A percentile compares a stretch with the other conserved stretches of the same genome.
These are phyloP conservation scores for Aureobasidium sp. DNA, from an alignment of 2,329 filamentous ascomycete genomes.

Conservation along the genomic window DNA sequence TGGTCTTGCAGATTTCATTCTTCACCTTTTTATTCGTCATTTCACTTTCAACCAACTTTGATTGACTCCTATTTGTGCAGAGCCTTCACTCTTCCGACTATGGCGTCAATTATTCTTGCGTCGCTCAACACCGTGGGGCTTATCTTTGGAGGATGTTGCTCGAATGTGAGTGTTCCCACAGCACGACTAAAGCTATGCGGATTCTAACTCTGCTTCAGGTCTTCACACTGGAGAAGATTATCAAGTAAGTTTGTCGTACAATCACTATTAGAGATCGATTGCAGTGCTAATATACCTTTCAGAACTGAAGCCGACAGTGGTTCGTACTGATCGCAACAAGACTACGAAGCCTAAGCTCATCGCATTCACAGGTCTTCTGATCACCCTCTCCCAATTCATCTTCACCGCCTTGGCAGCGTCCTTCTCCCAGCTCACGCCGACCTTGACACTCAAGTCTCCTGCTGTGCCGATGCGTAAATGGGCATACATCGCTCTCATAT, in stretches of 20 bases:
- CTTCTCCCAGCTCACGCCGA: constrained; percentile 40
- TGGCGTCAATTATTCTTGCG: constrained; percentile 18
- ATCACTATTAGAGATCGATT: background rate
- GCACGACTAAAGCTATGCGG: background rate
- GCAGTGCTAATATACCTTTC: constrained; percentile 18
- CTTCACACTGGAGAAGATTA: constrained; percentile 90
- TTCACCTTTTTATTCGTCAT: background rate
- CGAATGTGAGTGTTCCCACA: constrained; percentile 59
- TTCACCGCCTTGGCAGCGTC: constrained; percentile 57
- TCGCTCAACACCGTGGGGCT: constrained; percentile 59
- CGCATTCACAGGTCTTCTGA: constrained; percentile 53
- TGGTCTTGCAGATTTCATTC: too few species aligned
- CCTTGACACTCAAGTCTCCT: constrained; percentile 67
- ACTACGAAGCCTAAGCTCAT: too few species aligned
- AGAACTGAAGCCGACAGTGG: constrained; percentile 81
- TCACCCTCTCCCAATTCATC: constrained; percentile 46
- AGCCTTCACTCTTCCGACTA: background rate
- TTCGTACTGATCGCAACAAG: constrained; percentile 33
- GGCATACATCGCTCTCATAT: constrained; percentile 81
- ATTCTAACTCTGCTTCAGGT: constrained; percentile 43
- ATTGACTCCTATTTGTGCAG: background rate
- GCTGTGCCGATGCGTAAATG: constrained; percentile 78
- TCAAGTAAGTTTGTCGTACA: constrained; percentile 55
- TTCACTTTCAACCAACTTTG: background rate
- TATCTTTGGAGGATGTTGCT: constrained; percentile 94